A percentile compares a stretch with the other conserved stretches of the same genome.
These are phyloP conservation scores for Aspergillus pseudoviridinutans DNA, from an alignment of 2,329 filamentous ascomycete species.

Conservation along the genomic window DNA sequence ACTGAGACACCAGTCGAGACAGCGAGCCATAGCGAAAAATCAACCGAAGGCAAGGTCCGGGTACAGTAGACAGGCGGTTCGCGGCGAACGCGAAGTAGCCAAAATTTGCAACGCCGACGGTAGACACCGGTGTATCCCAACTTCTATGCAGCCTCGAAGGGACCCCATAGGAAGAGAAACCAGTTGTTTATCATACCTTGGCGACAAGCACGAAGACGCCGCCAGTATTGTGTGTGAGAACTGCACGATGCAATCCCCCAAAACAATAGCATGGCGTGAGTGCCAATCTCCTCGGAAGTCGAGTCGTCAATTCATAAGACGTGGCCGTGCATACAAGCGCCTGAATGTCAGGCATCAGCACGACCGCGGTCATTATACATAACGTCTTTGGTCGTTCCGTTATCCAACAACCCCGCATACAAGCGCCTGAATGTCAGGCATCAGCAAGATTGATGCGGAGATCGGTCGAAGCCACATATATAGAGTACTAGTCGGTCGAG, in stretches of 20 bases:
- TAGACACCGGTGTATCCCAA: background rate
- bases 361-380: background rate
- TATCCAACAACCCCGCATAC: constrained; percentile 21
- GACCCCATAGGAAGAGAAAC: background rate
- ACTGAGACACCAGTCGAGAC: background rate
- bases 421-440: constrained; percentile 14
- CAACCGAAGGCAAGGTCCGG: background rate
- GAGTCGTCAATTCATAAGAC: background rate
- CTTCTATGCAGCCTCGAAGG: background rate
- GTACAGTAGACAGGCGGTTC: background rate
- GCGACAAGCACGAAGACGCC: background rate
- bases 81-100: background rate
- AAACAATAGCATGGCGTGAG: background rate
- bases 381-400: constrained; percentile 7
- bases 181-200: background rate
- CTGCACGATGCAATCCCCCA: background rate
- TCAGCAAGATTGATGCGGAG: background rate
- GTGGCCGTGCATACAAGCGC: background rate
- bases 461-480: background rate
- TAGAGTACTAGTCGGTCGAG: background rate
- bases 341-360: constrained; percentile 28
- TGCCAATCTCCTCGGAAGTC: constrained; percentile 13
- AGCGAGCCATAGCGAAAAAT: background rate
- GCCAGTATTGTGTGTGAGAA: background rate
- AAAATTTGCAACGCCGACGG: background rate